Evolutionary conservation across 2,329 filamentous ascomycete species (phyloP), one percentile per base, ranked within the genome.

Genomic region (Trichoderma harzianum): DNA sequence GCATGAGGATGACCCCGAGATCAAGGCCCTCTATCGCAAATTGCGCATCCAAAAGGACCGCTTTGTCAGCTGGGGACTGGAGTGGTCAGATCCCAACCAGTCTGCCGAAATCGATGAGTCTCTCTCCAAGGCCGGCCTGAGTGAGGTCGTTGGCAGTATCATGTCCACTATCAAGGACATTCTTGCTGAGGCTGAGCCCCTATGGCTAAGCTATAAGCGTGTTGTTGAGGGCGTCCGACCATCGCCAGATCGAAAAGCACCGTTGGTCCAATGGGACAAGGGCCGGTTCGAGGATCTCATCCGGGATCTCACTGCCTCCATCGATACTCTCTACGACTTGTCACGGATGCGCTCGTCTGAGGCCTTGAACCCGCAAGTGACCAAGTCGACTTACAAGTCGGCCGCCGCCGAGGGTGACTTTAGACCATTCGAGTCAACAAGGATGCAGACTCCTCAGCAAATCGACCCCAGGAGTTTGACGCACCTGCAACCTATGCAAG

Each of bases 111-210:
- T 95, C 74, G 89, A 91, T 77, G 89, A 90, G 77, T 89, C 88
- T 16, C 84, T 91, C 10, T 92, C 92, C 76, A 90, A 92, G 78
- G 91, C 91, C 67, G 93, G 92, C 26, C 83, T 95, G 70, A 92
- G 91, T 72, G 92, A 94, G 79, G 88, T 93, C 1, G 92, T 95
- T 67, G 89, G 90, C 72, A 93, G 91, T 79, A 92, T 95, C 76
- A 90, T 95, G 86, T 89, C 88, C 18, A 94, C 92, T 64, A 94
- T 95, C 78, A 93, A 93, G 78, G 92, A 94, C 76, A 93, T 93
- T 65, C 83, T 94, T 58, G 91, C 92, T 71, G 92, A 95, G 80
- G 91, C 91, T 2, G 92, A 95, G 78, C 88, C 89, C 7, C 86
- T 95, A 72, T 92, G 91, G 87, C 84, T 87, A 72, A 89, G 86